Percentiles rank a stretch among this genome's conserved stretches.
phyloP scores from a whole-genome alignment of 73 alveolate genomes.

The Stentor roeselii region DNA sequence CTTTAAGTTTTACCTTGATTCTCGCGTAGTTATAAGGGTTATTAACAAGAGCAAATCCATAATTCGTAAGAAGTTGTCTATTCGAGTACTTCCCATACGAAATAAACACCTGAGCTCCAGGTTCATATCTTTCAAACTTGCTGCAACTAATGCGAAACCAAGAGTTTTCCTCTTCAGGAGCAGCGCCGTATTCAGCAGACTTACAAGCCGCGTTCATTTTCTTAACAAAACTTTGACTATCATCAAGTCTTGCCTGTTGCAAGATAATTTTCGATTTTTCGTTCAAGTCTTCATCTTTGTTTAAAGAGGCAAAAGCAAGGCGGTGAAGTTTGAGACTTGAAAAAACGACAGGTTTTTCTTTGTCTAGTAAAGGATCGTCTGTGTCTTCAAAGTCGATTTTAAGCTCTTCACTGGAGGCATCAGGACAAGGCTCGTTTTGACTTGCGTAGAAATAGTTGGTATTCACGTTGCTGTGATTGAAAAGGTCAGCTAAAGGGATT shows the following conservation, averaged over 20 bases:
- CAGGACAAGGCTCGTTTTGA: not conserved
- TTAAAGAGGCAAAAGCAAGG: not conserved
- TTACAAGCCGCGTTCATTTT: not conserved
- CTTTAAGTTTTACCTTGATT: not conserved
- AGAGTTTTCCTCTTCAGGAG: not conserved
- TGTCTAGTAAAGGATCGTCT: not conserved
- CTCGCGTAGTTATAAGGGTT: constrained; percentile 17
- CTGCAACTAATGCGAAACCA: not conserved
- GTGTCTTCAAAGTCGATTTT: not conserved
- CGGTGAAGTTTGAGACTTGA: not conserved
- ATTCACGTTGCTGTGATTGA: constrained; percentile 6
- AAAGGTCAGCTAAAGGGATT: constrained; percentile 26
- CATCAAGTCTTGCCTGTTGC: not conserved
- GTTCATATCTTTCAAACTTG: not conserved
- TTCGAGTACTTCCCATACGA: constrained; percentile 27
- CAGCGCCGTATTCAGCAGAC: not conserved
- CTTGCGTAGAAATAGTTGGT: not conserved
- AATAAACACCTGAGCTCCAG: not conserved
- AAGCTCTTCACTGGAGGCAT: not conserved
- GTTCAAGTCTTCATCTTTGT: not conserved
- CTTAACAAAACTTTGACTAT: not conserved
- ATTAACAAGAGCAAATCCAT: constrained; percentile 16
- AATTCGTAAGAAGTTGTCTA: constrained; percentile 4
- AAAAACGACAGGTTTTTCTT: not conserved
- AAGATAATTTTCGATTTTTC: not conserved